phyloP scores from a whole-genome alignment of 108 stramenopile species.

The Fistulifera solaris region DNA sequence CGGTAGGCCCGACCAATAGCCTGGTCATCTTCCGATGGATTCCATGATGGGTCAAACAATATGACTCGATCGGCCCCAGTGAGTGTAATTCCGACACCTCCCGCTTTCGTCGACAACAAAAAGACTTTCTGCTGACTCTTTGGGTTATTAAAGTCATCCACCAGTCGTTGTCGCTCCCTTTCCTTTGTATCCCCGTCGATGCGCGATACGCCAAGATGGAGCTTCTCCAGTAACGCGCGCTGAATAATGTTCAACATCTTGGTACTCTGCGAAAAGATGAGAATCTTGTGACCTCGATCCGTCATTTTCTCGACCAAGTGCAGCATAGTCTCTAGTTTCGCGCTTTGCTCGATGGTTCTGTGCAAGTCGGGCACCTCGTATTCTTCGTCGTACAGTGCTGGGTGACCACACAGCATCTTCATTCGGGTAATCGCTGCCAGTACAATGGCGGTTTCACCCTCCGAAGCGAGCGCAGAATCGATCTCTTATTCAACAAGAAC shows the following conservation, averaged over 20 bases:
- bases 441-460: constrained; percentile 35
- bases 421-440: constrained; percentile 60
- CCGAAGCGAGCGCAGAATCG: constrained; percentile 25
- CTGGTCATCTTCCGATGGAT: constrained; percentile 76
- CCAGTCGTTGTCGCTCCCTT: constrained; percentile 67
- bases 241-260: constrained; percentile 87
- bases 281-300: constrained; percentile 63
- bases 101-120: constrained; percentile 54
- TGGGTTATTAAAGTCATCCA: constrained; percentile 86
- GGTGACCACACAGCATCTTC: constrained; percentile 76
- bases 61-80: constrained; percentile 80
- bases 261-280: constrained; percentile 92
- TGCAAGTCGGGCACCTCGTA: constrained; percentile 10
- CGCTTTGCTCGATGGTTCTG: constrained; percentile 23
- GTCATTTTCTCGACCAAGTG: constrained; percentile 45
- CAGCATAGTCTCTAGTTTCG: constrained; percentile 72
- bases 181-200: constrained; percentile 91
- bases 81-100: constrained; percentile 80
- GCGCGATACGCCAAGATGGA: constrained; percentile 24
- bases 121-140: constrained; percentile 46
- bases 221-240: constrained; percentile 13
- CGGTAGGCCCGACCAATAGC: constrained; percentile 82
- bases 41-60: constrained; percentile 75
- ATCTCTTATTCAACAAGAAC: constrained; percentile 60
- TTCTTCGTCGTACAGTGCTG: constrained; percentile 40